These are phyloP conservation scores for Metschnikowia vanudenii DNA, from an alignment of 805 yeast species.

Conservation along the genomic window DNA sequence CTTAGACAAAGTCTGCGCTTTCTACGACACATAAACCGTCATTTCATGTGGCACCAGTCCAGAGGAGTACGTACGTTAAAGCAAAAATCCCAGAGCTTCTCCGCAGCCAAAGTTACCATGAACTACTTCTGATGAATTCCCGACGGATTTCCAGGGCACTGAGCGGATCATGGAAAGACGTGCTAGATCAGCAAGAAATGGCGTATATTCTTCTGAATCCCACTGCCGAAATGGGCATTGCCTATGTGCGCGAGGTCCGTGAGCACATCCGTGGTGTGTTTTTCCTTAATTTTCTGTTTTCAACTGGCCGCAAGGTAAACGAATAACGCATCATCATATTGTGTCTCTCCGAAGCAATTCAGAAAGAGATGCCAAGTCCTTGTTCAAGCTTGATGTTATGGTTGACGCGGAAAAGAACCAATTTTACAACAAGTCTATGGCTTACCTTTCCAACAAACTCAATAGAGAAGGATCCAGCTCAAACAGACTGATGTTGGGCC, in stretches of 20 bases:
- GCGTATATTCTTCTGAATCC: conserved; percentile 14
- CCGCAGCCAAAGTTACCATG: conserved; percentile 7
- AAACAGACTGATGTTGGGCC: conserved; percentile 20
- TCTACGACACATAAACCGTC: neutral
- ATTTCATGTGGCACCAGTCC: neutral
- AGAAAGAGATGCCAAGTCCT: conserved; percentile 14
- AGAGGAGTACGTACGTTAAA: neutral
- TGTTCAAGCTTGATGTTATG: conserved; percentile 22
- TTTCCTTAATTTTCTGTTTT: conserved; percentile 30
- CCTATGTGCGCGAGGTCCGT: conserved; percentile 14
- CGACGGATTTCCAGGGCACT: conserved; percentile 13
- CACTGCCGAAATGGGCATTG: neutral
- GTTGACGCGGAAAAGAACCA: conserved; percentile 22
- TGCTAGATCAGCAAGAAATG: conserved; percentile 14
- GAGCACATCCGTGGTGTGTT: conserved; percentile 17
- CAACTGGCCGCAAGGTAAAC: conserved; percentile 20
- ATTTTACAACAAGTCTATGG: conserved; percentile 31
- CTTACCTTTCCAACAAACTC: conserved; percentile 26
- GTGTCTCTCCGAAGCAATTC: conserved; percentile 22
- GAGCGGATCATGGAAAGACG: conserved; percentile 11
- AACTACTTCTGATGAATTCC: conserved; percentile 8
- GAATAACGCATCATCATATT: conserved; percentile 28
- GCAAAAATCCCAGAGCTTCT: conserved; percentile 13
- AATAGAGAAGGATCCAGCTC: conserved; percentile 18
- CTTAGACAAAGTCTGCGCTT: too few relatives aligned